Percentiles rank a stretch among this genome's conserved stretches.
Conservation (phyloP, 2,329 filamentous ascomycete genomes). For the Trichoderma brevicompactum region DNA sequence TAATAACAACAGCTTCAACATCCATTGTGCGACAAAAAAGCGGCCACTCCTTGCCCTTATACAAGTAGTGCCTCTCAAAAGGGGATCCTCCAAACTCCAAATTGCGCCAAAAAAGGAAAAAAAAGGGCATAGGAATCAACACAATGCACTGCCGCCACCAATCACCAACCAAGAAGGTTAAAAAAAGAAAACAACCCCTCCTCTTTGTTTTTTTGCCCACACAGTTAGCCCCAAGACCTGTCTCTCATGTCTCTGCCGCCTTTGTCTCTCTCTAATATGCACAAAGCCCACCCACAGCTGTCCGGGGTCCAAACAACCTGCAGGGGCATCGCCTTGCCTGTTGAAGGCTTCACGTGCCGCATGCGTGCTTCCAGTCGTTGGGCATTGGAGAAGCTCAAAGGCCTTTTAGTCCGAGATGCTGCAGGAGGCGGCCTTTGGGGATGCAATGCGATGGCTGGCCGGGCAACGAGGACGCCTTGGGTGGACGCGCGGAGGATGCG, state of each 20-base stretch:
- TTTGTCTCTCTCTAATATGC: constrained; percentile 14
- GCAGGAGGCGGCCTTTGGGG: background rate
- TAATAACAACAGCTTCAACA: background rate
- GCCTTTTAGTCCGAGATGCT: background rate
- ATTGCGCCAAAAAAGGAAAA: background rate
- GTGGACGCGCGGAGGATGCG: background rate
- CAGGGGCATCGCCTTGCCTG: background rate
- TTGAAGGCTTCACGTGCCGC: constrained; percentile 19
- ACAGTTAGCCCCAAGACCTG: background rate
- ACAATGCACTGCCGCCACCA: background rate
- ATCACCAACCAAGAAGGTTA: background rate
- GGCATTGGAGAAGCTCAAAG: background rate
- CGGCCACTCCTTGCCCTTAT: background rate
- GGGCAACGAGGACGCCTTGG: constrained; percentile 8
- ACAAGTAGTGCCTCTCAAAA: background rate
- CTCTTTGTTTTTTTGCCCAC: background rate
- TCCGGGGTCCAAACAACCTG: background rate
- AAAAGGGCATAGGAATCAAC: background rate
- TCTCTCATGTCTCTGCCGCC: constrained; percentile 1
- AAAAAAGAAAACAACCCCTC: constrained; percentile 1
- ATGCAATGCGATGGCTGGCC: constrained; percentile 19
- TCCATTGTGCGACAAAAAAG: background rate
- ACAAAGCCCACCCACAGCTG: background rate
- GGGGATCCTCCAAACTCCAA: background rate
- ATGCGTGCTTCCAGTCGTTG: background rate